Evolutionary conservation across 768 basidiomycete species (phyloP), one percentile per base, ranked within the genome.

Genomic region (Mycena polygramma): DNA sequence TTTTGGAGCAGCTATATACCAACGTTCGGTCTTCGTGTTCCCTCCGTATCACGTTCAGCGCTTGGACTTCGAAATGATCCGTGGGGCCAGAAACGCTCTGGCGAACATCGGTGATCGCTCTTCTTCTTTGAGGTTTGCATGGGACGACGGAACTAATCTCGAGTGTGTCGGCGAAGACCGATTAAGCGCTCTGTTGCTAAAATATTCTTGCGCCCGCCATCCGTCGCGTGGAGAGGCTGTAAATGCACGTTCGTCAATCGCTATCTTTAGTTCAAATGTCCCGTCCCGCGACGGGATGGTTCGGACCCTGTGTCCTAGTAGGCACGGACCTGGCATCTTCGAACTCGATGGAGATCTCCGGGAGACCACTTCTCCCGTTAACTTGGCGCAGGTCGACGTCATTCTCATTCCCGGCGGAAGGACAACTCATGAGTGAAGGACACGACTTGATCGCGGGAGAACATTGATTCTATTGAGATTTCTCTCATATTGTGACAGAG

Each of bases 391-490:
- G n/a, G n/a, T n/a, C n/a, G n/a, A n/a, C n/a, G n/a, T n/a, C n/a
- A n/a, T n/a, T n/a, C n/a, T n/a, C 39, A 39, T 39, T 13, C 41
- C 41, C 41, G 30, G 3, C 30, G 30, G 30, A 30, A 30, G 30
- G 2, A 30, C 30, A 30, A 30, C 30, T 53, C 52, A 30, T 8
- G 9, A 22, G 24, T 26, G 4, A 22, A 22, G 22, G 49, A 8
- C 35, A 55, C 36, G 30, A 4, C 35, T 37, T 57, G n/a, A 37
- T 57, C 55, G 55, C 55, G 37, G 55, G 37, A 57, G 55, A 57
- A 57, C 17, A 57, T 39, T 20, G n/a, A 41, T 37, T 22, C 20
- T 13, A 30, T 8, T 30, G 6, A 19, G 4, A 9, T 4, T 9
- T 19, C 11, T 6, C 0, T 37, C 9, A 55, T 37, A 36, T 55